Conservation (phyloP, 2,329 filamentous ascomycete genomes). For the Penicillium sp. region DNA sequence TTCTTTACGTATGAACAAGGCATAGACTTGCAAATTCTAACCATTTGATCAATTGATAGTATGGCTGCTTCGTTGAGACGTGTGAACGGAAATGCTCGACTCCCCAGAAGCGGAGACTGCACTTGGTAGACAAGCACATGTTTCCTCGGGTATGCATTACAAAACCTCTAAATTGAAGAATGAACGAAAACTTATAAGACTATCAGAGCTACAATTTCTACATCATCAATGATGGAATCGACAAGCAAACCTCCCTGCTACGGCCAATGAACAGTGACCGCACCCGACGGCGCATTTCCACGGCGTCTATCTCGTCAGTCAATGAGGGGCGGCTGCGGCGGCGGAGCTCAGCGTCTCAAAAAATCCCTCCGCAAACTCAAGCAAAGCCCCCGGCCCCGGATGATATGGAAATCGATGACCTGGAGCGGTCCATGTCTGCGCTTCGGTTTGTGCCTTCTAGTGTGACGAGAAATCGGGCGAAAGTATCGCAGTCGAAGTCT, state of each 20-base stretch:
- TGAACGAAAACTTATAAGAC: not conserved
- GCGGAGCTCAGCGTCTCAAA: conserved; percentile 32
- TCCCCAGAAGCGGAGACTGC: conserved; percentile 78
- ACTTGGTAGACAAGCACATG: conserved; percentile 91
- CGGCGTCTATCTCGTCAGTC: conserved; percentile 28
- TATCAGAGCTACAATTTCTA: conserved; percentile 78
- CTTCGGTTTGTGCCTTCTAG: conserved; percentile 47
- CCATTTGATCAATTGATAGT: conserved; percentile 50
- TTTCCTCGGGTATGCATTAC: conserved; percentile 65
- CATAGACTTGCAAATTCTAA: not conserved
- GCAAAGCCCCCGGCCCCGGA: conserved; percentile 4
- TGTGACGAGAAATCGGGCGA: conserved; percentile 35
- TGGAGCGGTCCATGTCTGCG: conserved; percentile 47
- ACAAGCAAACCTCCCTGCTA: conserved; percentile 77
- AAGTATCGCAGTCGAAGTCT: conserved; percentile 11
- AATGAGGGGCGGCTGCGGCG: conserved; percentile 36
- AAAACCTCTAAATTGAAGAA: not conserved
- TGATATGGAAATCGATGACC: conserved; percentile 37
- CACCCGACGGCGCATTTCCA: conserved; percentile 35
- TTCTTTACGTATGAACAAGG: not conserved
- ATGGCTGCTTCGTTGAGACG: conserved; percentile 83
- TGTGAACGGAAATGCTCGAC: conserved; percentile 85
- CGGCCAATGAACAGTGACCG: conserved; percentile 38
- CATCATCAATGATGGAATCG: conserved; percentile 86
- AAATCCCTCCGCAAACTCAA: conserved; percentile 8